Base-by-base conservation (phyloP, 257 asterid species). In the Fraxinus pennsylvanica region DNA sequence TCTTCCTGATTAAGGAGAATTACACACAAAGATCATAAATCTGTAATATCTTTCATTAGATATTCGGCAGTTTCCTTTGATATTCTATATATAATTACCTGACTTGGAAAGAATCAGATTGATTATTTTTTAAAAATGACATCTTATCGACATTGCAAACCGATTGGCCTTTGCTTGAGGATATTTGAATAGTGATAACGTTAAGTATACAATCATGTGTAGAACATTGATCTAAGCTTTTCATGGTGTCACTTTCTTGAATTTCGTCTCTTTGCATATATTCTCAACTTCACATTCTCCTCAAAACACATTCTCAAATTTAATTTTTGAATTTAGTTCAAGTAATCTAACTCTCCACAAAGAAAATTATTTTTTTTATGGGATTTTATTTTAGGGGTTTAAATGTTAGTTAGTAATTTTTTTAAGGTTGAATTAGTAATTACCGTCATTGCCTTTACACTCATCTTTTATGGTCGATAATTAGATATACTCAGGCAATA, bases 1-100 rank as follows among this genome's bases (percentile, higher is more conserved):
- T 32, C 33, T 32, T 4, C 33, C 3, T 32, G 4, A 32, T 2
- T 32, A 32, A 32, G 33, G 33, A 32, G 33, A 32, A 32, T 32
- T 32, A 32, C 33, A 32, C 33, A 32, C 4, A 32, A 32, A 32
- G 33, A 32, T 32, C 5, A 25, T 32, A 32, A 4, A 32, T 4
- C 4, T 3, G 33, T 32, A 32, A 32, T 32, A 32, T 3, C 33
- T 32, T 32, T 32, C 33, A 1, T 29, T 29, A 29, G 27, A 32
- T 32, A 32, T 32, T 32, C 3, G 33, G 59, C 13, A 50, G 6
- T 72, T 81, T 65, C 65, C 65, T 68, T 68, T 35, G 50, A 57
- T 69, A 72, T 74, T 74, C 66, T 47, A 4, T 83, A n/a, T 41
- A 25, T 54, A 7, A 5, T 54, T 54, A 8, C 25, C 65, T 54